Evolutionary conservation across 1,284 basidiomycete species (phyloP).

Genomic region (Chalciporus sp.): DNA sequence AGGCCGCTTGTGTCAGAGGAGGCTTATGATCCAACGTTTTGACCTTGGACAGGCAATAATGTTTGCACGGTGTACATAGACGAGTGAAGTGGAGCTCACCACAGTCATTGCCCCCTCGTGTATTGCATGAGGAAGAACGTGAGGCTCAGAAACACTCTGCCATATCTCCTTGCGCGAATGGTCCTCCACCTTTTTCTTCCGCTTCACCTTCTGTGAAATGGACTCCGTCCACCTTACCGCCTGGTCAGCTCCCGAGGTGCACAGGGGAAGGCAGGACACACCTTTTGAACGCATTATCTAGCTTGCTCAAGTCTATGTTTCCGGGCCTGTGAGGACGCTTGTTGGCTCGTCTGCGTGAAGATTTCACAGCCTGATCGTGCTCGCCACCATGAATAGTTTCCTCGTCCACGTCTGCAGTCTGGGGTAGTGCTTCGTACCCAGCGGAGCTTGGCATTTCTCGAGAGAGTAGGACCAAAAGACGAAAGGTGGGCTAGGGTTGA

Average conservation of each 20-base stretch:
- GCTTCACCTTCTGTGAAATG: conserved; percentile 79
- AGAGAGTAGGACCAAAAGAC: conserved; percentile 1
- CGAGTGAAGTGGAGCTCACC: conserved; percentile 19
- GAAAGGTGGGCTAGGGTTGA: conserved; percentile 5
- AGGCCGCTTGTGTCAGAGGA: conserved; percentile 73
- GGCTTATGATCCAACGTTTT: conserved; percentile 79
- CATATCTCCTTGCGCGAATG: conserved; percentile 71
- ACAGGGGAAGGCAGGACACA: conserved; percentile 25
- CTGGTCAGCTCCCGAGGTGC: conserved; percentile 7
- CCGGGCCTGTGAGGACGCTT: conserved; percentile 56
- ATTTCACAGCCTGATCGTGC: conserved; percentile 33
- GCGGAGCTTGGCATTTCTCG: conserved; percentile 48
- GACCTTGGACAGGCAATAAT: conserved; percentile 38
- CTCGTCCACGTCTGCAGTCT: conserved; percentile 61
- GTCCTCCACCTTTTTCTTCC: conserved; percentile 74
- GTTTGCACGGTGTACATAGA: conserved; percentile 3
- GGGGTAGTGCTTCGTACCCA: conserved; percentile 70
- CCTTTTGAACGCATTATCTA: conserved; percentile 83
- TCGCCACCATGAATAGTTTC: conserved; percentile 46
- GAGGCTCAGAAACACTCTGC: conserved; percentile 77
- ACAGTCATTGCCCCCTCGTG: conserved; percentile 20
- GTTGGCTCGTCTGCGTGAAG: conserved; percentile 40
- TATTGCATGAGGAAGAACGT: conserved; percentile 22
- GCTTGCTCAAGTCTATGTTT: conserved; percentile 72
- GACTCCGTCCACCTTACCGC: conserved; percentile 75